Conservation (phyloP, 139 green algal species). For the Chlorella sp. region DNA sequence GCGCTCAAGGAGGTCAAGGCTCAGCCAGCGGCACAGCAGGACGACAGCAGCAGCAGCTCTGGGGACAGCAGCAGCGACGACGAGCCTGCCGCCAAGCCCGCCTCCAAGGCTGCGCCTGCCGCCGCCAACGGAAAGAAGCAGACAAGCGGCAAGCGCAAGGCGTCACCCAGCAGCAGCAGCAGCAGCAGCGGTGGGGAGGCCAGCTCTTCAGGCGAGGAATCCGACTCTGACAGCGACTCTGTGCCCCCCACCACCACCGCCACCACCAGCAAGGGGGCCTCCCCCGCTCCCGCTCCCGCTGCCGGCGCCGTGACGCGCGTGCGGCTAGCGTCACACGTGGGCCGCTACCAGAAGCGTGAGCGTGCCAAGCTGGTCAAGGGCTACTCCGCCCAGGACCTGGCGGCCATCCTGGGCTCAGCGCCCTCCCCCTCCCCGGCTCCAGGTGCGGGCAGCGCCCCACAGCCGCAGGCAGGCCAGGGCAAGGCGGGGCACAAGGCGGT, state of each 20-base stretch:
- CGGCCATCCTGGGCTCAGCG: slow-evolving; percentile 64
- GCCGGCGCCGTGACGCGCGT: not conserved
- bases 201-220: not conserved
- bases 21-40: not conserved
- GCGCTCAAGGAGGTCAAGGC: slow-evolving; percentile 55
- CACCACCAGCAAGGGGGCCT: slow-evolving; percentile 2
- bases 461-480: not conserved
- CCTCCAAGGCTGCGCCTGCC: not conserved
- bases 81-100: not conserved
- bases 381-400: slow-evolving; percentile 70
- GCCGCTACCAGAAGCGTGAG: slow-evolving; percentile 62
- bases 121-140: slow-evolving; percentile 5
- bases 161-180: not conserved
- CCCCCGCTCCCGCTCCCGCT: not conserved
- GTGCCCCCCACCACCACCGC: not conserved
- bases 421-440: not conserved
- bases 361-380: slow-evolving; percentile 57
- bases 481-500: not conserved
- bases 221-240: slow-evolving; percentile 17
- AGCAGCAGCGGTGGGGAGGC: slow-evolving; percentile 8
- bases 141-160: slow-evolving; percentile 4
- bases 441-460: not conserved
- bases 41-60: slow-evolving; percentile 15
- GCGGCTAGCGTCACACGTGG: slow-evolving; percentile 21
- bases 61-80: slow-evolving; percentile 10